phyloP scores from a whole-genome alignment of 768 basidiomycete genomes.

The Cubamyces sp. region DNA sequence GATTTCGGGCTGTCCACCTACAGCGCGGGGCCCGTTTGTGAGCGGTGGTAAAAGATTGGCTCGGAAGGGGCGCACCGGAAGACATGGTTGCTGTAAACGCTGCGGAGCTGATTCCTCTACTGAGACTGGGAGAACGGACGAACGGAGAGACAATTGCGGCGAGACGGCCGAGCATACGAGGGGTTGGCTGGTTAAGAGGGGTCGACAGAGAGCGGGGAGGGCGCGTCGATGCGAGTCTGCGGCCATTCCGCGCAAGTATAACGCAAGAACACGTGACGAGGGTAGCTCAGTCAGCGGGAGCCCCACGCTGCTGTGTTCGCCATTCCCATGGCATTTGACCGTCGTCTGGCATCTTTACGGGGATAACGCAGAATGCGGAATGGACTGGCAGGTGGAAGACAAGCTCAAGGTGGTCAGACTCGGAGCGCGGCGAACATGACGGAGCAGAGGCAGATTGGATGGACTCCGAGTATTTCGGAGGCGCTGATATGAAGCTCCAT shows the following conservation, averaged over 20 bases:
- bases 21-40: background rate
- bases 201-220: background rate
- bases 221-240: background rate
- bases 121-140: slow-evolving; percentile 7
- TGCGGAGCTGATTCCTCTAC: slow-evolving; percentile 15
- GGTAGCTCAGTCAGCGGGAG: slow-evolving; percentile 11
- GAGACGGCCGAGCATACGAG: slow-evolving; percentile 22
- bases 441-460: too few relatives aligned
- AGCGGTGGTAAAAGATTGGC: background rate
- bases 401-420: too few relatives aligned
- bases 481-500: too few relatives aligned
- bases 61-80: slow-evolving; percentile 12
- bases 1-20: slow-evolving; percentile 42
- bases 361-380: too few relatives aligned
- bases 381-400: too few relatives aligned
- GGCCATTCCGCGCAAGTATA: slow-evolving; percentile 20
- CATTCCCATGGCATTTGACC: too few relatives aligned
- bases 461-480: too few relatives aligned
- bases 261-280: slow-evolving; percentile 25
- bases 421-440: too few relatives aligned
- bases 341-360: too few relatives aligned
- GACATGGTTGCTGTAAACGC: slow-evolving; percentile 24
- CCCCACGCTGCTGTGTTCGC: background rate
- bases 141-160: slow-evolving; percentile 16
- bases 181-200: slow-evolving; percentile 6